Base-by-base conservation (phyloP, 192 early-diverging fungal species). In the Blastocladiella britannica region DNA sequence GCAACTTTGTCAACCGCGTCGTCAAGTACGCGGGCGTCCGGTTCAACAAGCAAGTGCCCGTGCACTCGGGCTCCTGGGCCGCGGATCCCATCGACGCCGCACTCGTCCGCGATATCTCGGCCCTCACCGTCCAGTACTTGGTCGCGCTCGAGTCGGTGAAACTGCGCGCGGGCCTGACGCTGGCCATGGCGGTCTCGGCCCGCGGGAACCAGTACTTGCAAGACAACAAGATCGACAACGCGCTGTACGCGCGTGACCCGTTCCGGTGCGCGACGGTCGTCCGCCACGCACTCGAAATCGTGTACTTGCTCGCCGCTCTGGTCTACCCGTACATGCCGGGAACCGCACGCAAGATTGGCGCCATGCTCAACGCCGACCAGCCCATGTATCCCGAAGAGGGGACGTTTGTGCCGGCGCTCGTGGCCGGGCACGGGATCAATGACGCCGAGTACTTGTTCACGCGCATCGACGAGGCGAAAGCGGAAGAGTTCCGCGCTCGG, bases 1-100 rank as follows among this genome's bases (percentile, higher is more conserved):
- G 95, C 56, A 99, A 99, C 79, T 89, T 95, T 73, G 85, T 92
- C 60, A 99, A 94, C 73, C 86, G 95, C 60, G 85, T 89, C 26
- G 74, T 97, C 67, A 92, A 91, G 70, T 99, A 97, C 68, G 85
- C 80, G 20, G 73, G 82, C n/a, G 66, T 82, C 3, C n/a, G n/a
- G n/a, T n/a, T n/a, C n/a, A n/a, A n/a, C n/a, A n/a, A n/a, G n/a
- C n/a, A n/a, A n/a, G n/a, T n/a, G n/a, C n/a, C n/a, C n/a, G 63
- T 97, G 24, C 93, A 93, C 6, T 62, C 72, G 6, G 65, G 68
- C 26, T 68, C 70, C 58, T 54, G 69, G 2, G 62, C 76, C 15
- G 66, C 73, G 4, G 75, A 72, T 23, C 74, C 74, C 22, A 54
- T 61, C 51, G 91, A 98, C 63, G 62, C 68, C 57, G 69, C 71